Percentiles rank a stretch among this genome's conserved stretches.
Conservation (phyloP, 768 basidiomycete species). For the Termitomyces heimii region DNA sequence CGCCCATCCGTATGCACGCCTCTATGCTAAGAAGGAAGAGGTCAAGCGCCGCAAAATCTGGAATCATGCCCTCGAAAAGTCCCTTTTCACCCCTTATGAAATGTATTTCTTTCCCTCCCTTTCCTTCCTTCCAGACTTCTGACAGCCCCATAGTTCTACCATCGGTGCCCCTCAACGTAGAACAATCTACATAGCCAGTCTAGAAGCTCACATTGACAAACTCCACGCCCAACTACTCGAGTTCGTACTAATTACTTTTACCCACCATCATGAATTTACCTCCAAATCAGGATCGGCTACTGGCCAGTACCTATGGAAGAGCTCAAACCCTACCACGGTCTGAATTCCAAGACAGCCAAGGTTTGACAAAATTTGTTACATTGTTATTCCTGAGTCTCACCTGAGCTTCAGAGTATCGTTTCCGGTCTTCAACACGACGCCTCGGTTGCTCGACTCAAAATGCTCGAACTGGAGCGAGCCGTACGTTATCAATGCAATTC, state of each 20-base stretch:
- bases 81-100: conserved; percentile 60
- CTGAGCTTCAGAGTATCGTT: conserved; percentile 56
- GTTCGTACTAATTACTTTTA: conserved; percentile 16
- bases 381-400: neutral
- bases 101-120: conserved; percentile 30
- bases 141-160: conserved; percentile 40
- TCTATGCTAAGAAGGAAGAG: conserved; percentile 57
- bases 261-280: neutral
- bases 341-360: conserved; percentile 77
- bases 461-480: conserved; percentile 64
- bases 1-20: conserved; percentile 63
- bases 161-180: conserved; percentile 65
- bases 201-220: conserved; percentile 67
- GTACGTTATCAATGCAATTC: conserved; percentile 31
- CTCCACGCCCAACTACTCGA: conserved; percentile 54
- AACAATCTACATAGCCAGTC: conserved; percentile 63
- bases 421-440: conserved; percentile 64
- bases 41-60: conserved; percentile 70
- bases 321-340: conserved; percentile 58
- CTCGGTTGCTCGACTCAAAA: conserved; percentile 50
- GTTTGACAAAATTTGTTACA: conserved; percentile 23
- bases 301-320: conserved; percentile 52
- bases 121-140: neutral
- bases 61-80: conserved; percentile 74
- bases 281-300: conserved; percentile 33